Base-by-base conservation (phyloP, 495 filamentous ascomycete genomes). In the Neurospora sp. region DNA sequence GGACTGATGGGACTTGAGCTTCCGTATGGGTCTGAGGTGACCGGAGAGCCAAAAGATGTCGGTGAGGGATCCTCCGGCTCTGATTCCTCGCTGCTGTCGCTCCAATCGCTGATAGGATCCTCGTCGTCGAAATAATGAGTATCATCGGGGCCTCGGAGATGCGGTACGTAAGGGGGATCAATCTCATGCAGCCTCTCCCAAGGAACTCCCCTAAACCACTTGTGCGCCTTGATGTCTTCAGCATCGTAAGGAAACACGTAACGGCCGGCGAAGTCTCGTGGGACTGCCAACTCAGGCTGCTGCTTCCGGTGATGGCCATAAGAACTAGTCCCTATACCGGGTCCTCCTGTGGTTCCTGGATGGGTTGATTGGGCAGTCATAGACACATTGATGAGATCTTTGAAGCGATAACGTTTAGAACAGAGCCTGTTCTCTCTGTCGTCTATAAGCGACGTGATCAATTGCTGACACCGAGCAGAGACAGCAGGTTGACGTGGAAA, bases 71-170 rank as follows among this genome's bases (percentile, higher is more conserved):
- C 54, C 46, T 77, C 77, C 20, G 83, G 80, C 23, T 84, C 83
- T 31, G 86, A 86, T 48, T 77, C 72, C 18, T 87, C 83, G 12
- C 54, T 66, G 70, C 76, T 80, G 40, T 84, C 82, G 8, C 82
- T 85, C 80, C 83, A 86, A 73, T 87, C 86, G 42, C 85, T 89
- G 72, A 92, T 87, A n/a, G 89, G 83, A 44, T 90, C 90, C 74
- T 91, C 90, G 70, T 95, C 92, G 70, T 96, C 92, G 75, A 97
- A 97, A 79, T 97, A 97, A 72, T 92, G 90, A 14, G 94, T 97
- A 75, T 97, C 93, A 73, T 95, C 93, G 77, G 87, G 85, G 35
- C 85, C 83, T 40, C 84, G 86, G 39, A 97, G 89, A 31, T 80
- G 80, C 46, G 95, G 95, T 7, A 96, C 84, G 74, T 93, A 92